Percentiles rank a stretch among this genome's conserved stretches.
Evolutionary conservation across 768 basidiomycete genomes (phyloP).

Genomic region (Rubroboletus pulcherrimus): DNA sequence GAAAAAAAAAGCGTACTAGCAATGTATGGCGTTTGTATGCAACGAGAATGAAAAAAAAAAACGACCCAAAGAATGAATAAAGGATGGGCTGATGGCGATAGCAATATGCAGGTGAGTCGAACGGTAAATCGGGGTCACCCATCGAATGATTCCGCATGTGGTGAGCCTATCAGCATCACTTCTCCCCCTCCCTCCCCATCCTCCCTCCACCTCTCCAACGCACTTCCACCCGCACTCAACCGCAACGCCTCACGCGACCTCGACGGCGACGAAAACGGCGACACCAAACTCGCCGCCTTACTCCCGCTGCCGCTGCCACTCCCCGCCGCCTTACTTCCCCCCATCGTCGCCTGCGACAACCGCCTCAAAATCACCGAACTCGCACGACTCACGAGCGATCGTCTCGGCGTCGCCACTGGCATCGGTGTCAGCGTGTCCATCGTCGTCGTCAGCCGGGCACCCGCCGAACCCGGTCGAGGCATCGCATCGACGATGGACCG

Average conservation of each 20-base stretch:
- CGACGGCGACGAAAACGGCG: slow-evolving; percentile 1
- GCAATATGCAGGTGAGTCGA: neutral
- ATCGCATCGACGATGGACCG: neutral
- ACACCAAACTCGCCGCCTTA: neutral
- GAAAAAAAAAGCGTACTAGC: neutral
- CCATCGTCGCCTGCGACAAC: slow-evolving; percentile 19
- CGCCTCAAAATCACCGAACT: slow-evolving; percentile 26
- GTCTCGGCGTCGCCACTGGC: neutral
- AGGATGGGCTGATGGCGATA: neutral
- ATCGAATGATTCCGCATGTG: slow-evolving; percentile 4
- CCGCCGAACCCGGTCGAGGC: slow-evolving; percentile 25
- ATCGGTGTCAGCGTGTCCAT: neutral
- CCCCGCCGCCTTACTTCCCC: neutral
- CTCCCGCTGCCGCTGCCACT: neutral
- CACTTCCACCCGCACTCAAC: neutral
- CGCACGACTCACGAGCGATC: slow-evolving; percentile 26
- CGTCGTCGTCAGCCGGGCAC: slow-evolving; percentile 18
- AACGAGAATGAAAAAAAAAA: neutral
- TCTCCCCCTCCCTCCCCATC: neutral
- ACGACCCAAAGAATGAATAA: neutral
- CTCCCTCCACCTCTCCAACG: slow-evolving; percentile 1
- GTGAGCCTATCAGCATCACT: slow-evolving; percentile 21
- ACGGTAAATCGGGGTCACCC: neutral
- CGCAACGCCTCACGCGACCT: slow-evolving; percentile 1
- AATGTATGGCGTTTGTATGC: neutral